Evolutionary conservation across 345 rosid genomes (phyloP), one percentile per base, ranked within the genome.

Genomic region (Syzygium grande): DNA sequence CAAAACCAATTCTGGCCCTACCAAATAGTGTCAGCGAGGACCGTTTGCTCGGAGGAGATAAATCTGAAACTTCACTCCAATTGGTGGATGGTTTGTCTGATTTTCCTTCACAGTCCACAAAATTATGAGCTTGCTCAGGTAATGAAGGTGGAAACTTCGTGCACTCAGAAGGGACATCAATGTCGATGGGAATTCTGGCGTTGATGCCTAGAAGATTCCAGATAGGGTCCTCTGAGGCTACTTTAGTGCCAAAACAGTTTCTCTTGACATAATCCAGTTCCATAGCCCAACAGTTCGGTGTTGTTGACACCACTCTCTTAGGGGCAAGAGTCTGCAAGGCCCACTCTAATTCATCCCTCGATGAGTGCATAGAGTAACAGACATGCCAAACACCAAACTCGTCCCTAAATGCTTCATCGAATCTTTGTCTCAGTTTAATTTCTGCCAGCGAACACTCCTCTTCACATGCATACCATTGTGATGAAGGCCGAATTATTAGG

Each of bases 311-410:
- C 86, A 97, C 99, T 92, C 97, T 90, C 90, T 92, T 94, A 38
- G 98, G 98, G 46, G 92, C 89, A 86, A 97, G 97, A 90, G 93
- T 92, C 56, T 91, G 92, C 93, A 96, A 85, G 21, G 97, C 98
- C 89, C 92, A 93, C 89, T 96, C 97, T 86, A 96, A 58, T 89
- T 97, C 99, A 85, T 94, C 98, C 90, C 90, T 89, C 3, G 99
- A 96, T 29, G 99, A 96, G 90, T 96, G 99, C 89, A 93, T 96
- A 4, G 99, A 95, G 90, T 95, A 97, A 88, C 98, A 97, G 55
- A 95, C 96, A 87, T 97, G 99, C 99, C 99, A 96, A 77, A 96
- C 88, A 86, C 99, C 97, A 91, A 90, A 94, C 89, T 94, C 92
- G 84, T 95, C 99, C 93, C 85, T 95, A 27, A 92, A 92, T 43